phyloP scores from a whole-genome alignment of 1,284 basidiomycete genomes.

The Xanthoconium separans region DNA sequence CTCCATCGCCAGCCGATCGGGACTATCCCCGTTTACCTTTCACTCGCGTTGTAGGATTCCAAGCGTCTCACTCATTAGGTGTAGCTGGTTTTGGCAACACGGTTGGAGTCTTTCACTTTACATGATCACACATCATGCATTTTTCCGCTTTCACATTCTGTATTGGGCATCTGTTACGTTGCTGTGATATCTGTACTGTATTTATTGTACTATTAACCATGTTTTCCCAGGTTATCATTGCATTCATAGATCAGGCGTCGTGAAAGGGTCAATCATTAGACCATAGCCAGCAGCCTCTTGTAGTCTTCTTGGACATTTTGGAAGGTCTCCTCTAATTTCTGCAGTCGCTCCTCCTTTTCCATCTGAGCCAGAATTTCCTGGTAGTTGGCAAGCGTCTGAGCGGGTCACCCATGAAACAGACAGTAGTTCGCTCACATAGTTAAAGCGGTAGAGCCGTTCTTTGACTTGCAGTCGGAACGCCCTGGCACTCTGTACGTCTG shows the following conservation, averaged over 20 bases:
- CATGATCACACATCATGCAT: constrained; percentile 21
- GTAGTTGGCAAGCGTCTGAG: constrained; percentile 1
- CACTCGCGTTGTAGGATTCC: constrained; percentile 67
- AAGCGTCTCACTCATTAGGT: constrained; percentile 46
- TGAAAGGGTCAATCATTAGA: constrained; percentile 21
- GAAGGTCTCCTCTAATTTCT: constrained; percentile 94
- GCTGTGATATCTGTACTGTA: constrained; percentile 16
- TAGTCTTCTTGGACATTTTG: constrained; percentile 88
- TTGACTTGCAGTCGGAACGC: constrained; percentile 88
- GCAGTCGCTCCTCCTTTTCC: constrained; percentile 80
- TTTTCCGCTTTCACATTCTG: neutral
- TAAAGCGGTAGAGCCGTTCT: constrained; percentile 91
- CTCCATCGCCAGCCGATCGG: constrained; percentile 16
- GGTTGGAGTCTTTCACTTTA: constrained; percentile 61
- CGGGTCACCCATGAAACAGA: neutral
- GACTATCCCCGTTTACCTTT: constrained; percentile 66
- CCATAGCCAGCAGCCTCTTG: constrained; percentile 69
- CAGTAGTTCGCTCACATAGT: constrained; percentile 65
- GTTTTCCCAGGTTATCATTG: neutral
- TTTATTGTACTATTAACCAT: constrained; percentile 28
- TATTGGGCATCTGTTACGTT: constrained; percentile 17
- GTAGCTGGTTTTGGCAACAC: constrained; percentile 81
- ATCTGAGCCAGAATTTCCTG: constrained; percentile 87
- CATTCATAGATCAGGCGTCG: neutral
- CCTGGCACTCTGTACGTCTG: constrained; percentile 54